Evolutionary conservation across 2,329 filamentous ascomycete species (phyloP).

Genomic region (Ascosphaera pollenicola): DNA sequence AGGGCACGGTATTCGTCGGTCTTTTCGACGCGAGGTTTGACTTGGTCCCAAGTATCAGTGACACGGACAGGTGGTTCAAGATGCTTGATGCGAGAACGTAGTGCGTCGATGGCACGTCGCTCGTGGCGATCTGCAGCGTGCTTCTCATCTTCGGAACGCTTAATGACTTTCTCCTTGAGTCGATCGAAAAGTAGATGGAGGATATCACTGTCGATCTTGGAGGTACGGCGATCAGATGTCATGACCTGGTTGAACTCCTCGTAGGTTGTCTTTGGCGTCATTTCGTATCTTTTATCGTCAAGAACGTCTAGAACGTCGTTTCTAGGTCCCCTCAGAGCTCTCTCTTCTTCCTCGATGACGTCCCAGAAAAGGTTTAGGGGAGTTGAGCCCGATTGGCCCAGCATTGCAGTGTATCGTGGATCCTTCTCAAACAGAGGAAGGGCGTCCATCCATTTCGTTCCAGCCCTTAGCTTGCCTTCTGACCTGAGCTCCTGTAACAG

Average conservation of each 20-base stretch:
- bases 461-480: slow-evolving; percentile 67
- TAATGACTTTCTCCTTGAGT: slow-evolving; percentile 66
- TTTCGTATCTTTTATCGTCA: slow-evolving; percentile 83
- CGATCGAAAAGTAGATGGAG: slow-evolving; percentile 67
- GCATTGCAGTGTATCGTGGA: slow-evolving; percentile 59
- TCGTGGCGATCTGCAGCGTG: slow-evolving; percentile 64
- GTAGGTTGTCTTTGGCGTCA: slow-evolving; percentile 65
- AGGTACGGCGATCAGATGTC: slow-evolving; percentile 68
- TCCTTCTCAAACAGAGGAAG: slow-evolving; percentile 56
- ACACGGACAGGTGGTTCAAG: slow-evolving; percentile 61
- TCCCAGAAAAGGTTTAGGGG: slow-evolving; percentile 95
- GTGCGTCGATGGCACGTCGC: slow-evolving; percentile 59
- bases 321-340: slow-evolving; percentile 54
- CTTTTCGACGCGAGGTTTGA: slow-evolving; percentile 58
- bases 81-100: slow-evolving; percentile 73
- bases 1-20: slow-evolving; percentile 69
- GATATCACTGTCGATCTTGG: slow-evolving; percentile 62
- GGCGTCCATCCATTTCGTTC: slow-evolving; percentile 74
- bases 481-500: slow-evolving; percentile 53
- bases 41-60: slow-evolving; percentile 72
- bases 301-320: slow-evolving; percentile 76
- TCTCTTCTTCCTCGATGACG: slow-evolving; percentile 78
- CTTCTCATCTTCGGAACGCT: slow-evolving; percentile 65
- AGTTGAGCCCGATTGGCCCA: slow-evolving; percentile 64
- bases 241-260: slow-evolving; percentile 72